A percentile compares a stretch with the other conserved stretches of the same genome.
Evolutionary conservation across 2,329 filamentous ascomycete species (phyloP).

Genomic region (Beauveria varroae): DNA sequence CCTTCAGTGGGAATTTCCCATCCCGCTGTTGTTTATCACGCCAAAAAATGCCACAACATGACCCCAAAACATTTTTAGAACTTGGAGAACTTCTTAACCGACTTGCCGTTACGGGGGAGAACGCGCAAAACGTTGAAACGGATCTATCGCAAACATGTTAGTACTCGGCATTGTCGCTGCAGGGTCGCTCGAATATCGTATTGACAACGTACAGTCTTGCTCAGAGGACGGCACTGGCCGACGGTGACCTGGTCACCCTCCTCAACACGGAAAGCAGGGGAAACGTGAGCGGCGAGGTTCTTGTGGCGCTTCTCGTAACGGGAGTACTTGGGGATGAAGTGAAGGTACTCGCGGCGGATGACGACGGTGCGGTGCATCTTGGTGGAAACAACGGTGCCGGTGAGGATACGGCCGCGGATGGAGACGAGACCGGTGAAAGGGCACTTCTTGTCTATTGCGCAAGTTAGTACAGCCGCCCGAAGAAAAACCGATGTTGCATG

Average conservation of each 20-base stretch:
- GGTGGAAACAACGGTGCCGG: conserved; percentile 97
- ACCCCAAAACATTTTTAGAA: conserved; percentile 62
- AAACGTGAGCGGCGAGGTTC: conserved; percentile 98
- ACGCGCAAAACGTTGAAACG: conserved; percentile 99
- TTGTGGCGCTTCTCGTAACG: conserved; percentile 99
- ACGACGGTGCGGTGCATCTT: conserved; percentile 99
- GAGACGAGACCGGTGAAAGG: conserved; percentile 98
- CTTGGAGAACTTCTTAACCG: conserved; percentile 96
- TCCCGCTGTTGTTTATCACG: conserved; percentile 41
- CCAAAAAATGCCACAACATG: conserved; percentile 45
- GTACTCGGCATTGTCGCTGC: neutral
- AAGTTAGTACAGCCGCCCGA: neutral
- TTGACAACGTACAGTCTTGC: conserved; percentile 84
- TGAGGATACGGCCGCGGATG: conserved; percentile 99
- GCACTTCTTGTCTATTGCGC: conserved; percentile 95
- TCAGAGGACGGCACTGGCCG: conserved; percentile 97
- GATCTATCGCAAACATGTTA: conserved; percentile 49
- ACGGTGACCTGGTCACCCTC: conserved; percentile 99
- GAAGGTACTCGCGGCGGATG: conserved; percentile 99
- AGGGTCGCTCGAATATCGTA: neutral
- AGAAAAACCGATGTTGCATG: neutral
- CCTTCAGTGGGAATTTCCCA: conserved; percentile 30
- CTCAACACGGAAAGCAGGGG: conserved; percentile 99
- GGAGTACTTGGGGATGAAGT: conserved; percentile 99
- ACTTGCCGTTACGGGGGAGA: conserved; percentile 93